Evolutionary conservation across 148 eudicot genomes (phyloP), one percentile per base, ranked within the genome.

Genomic region (Mesembryanthemum crystallinum): DNA sequence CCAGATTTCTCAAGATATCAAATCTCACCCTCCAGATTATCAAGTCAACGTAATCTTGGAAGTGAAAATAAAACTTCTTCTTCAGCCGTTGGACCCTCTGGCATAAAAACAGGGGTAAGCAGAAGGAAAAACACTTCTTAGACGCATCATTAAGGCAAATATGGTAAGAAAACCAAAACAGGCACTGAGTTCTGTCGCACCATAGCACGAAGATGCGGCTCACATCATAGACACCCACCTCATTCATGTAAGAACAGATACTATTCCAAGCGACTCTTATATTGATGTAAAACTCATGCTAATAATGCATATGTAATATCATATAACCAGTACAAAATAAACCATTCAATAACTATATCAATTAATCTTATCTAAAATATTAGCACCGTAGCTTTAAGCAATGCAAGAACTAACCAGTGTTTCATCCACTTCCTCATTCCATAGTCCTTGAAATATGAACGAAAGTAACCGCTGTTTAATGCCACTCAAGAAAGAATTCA

Each of bases 51-150:
- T 95, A 95, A 88, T 89, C 94, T 86, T 92, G 97, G 83, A 95
- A 92, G 84, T 87, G 89, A 79, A 82, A 89, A 83, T 92, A 95
- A 81, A 95, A 95, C 85, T 88, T 92, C 90, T 92, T 95, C 90
- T 95, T 95, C 90, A 92, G 82, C 86, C 79, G 85, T 72, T 95
- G 98, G 78, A 90, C 85, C 84, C 97, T 90, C 98, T 95, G 96
- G 60, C 73, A 35, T 45, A 77, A 78, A 47, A 65, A 71, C 71
- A 81, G 30, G 60, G 33, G 30, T n/a, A 68, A 71, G 67, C 52
- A 76, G 30, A 77, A 58, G 68, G n/a, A 55, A 67, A 64, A 25
- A 43, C 43, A 45, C 69, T 65, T 76, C 28, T 10, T 49, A 64
- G 21, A 52, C 43, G 76, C n/a, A 71, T 25, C 23, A 17, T 67